A percentile compares a stretch with the other conserved stretches of the same genome.
phyloP scores from a whole-genome alignment of 768 basidiomycete species.

The Saitozyma sp. region DNA sequence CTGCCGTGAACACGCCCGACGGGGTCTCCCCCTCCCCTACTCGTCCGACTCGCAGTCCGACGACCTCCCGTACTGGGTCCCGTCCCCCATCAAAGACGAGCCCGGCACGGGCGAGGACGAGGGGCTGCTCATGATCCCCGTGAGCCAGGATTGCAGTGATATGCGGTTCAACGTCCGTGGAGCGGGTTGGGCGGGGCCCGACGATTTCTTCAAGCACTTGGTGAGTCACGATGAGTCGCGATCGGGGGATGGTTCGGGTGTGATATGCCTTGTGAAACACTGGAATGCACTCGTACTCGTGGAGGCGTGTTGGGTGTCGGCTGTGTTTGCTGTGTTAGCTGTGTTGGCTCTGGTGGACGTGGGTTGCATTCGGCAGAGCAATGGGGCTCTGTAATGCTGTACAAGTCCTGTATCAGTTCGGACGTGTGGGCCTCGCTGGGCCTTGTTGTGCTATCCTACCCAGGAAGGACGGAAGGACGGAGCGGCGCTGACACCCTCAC shows the following conservation, averaged over 20 bases:
- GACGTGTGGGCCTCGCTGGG: no score
- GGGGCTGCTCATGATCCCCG: constrained; percentile 29
- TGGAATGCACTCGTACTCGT: no score
- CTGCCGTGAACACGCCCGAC: constrained; percentile 17
- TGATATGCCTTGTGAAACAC: no score
- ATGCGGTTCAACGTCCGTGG: constrained; percentile 24
- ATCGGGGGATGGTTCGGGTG: no score
- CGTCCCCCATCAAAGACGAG: constrained; percentile 10
- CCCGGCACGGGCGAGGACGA: neutral
- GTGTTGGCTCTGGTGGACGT: no score
- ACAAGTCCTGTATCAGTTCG: no score
- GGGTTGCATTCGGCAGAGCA: no score
- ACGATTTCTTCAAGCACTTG: constrained; percentile 30
- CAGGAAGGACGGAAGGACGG: no score
- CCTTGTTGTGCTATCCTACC: no score
- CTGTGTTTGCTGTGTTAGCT: no score
- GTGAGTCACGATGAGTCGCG: constrained; percentile 11
- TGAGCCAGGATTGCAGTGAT: constrained; percentile 22
- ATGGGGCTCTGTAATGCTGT: no score
- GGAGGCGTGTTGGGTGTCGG: no score
- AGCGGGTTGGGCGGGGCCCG: constrained; percentile 33
- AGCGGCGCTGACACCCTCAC: neutral
- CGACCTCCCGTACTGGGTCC: constrained; percentile 27
- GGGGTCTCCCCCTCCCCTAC: constrained; percentile 26
- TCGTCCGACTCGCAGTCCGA: constrained; percentile 29